Conservation (phyloP, 2,329 filamentous ascomycete species). For the Fusarium sulawesiense region DNA sequence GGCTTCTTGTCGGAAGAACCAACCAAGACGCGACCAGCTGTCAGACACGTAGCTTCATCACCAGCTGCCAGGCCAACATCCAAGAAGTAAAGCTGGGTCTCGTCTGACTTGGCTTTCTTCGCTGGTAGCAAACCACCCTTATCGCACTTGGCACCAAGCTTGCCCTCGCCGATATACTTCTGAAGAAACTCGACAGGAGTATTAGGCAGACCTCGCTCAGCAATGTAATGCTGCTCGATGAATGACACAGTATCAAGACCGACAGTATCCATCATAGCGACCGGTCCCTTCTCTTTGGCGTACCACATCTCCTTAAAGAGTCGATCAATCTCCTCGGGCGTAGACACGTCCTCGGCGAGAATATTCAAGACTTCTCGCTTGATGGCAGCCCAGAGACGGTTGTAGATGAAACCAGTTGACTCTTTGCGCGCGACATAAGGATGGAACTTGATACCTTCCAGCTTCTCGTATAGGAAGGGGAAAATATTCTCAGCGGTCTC, state of each 20-base stretch:
- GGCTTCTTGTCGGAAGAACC: background rate
- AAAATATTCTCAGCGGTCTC: slow-evolving; percentile 2
- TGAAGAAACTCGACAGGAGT: slow-evolving; percentile 9
- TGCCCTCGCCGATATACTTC: slow-evolving; percentile 9
- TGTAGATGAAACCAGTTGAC: slow-evolving; percentile 21
- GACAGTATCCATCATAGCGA: slow-evolving; percentile 13
- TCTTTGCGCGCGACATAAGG: slow-evolving; percentile 8
- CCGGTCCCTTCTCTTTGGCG: background rate
- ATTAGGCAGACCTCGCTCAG: background rate
- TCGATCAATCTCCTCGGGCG: background rate
- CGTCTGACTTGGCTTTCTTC: rapidly evolving
- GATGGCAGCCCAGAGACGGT: slow-evolving; percentile 14
- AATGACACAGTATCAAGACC: slow-evolving; percentile 19
- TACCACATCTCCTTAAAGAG: slow-evolving; percentile 20
- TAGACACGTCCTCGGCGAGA: background rate
- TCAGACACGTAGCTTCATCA: rapidly evolving
- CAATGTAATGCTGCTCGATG: slow-evolving; percentile 16
- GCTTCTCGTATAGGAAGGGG: background rate
- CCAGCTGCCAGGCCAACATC: background rate
- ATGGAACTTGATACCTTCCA: slow-evolving; percentile 1
- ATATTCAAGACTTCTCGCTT: slow-evolving; percentile 8
- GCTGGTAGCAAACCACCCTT: slow-evolving; percentile 9
- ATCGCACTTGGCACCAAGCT: slow-evolving; percentile 3
- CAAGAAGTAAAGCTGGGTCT: background rate
- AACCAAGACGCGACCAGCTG: background rate